Evolutionary conservation across 148 eudicot species (phyloP).

Genomic region (Cornus kousa): DNA sequence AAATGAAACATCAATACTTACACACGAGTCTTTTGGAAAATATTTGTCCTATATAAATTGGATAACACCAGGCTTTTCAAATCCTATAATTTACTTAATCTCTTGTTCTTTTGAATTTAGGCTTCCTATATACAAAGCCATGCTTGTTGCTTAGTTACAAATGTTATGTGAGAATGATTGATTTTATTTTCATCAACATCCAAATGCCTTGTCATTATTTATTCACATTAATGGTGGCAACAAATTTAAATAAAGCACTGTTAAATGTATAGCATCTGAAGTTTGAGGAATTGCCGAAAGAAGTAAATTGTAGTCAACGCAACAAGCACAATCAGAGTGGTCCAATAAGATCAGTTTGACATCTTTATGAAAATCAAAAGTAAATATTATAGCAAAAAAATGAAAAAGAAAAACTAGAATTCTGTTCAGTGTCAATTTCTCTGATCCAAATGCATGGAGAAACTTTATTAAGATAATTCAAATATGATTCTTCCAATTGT

Average conservation of each 20-base stretch:
- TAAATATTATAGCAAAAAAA: background rate
- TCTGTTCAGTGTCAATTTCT: background rate
- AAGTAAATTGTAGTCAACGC: background rate
- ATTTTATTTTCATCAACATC: background rate
- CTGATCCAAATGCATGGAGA: background rate
- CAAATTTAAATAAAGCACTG: background rate
- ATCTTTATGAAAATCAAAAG: background rate
- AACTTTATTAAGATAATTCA: constrained; percentile 8
- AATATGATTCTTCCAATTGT: background rate
- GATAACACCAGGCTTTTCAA: background rate
- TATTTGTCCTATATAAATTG: background rate
- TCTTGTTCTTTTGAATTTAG: too few relatives aligned
- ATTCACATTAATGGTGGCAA: background rate
- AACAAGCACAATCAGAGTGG: background rate
- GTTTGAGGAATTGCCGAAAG: background rate
- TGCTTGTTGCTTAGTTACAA: too few relatives aligned
- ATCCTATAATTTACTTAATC: background rate
- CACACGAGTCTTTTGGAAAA: background rate
- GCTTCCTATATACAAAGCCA: background rate
- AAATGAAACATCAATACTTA: background rate
- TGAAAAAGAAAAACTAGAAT: background rate
- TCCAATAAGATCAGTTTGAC: background rate
- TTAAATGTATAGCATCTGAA: background rate
- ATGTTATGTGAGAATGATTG: background rate
- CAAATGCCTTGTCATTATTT: background rate